Evolutionary conservation across 257 asterid species (phyloP), one percentile per base, ranked within the genome.

Genomic region (Gynochthodes officinalis): DNA sequence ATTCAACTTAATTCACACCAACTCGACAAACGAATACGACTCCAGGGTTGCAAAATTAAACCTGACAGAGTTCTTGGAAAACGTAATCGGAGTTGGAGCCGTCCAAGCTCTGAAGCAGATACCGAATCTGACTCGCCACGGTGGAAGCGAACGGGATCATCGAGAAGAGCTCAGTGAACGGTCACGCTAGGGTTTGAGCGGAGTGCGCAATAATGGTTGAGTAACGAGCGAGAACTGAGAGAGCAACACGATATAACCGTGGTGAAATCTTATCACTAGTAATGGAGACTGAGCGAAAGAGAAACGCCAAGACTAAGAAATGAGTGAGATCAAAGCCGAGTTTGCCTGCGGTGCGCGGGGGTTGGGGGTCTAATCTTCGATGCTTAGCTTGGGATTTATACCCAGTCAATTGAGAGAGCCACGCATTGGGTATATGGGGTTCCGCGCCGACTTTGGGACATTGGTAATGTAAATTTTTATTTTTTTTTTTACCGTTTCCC

Each of bases 11-110:
- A 23, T 27, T 49, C 21, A 35, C 48, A 50, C 21, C 23, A 50
- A 0, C 7, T 14, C 49, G 7, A 39, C 21, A 63, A 33, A 60
- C 14, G 2, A 25, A 63, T 21, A 19, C 27, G 23, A 25, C 7
- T 7, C n/a, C n/a, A 52, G 39, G 73, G 55, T 40, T 59, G n/a
- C 44, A 28, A 48, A 73, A 55, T 64, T 4, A 54, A 52, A 85
- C 99, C 97, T 90, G 82, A 81, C 86, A 74, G 48, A 95, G 95
- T 65, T 92, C 96, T 50, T 83, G 86, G 64, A 89, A 68, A 69
- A 92, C 88, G 32, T 89, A 73, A 72, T 90, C 96, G 59, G 91
- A 84, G 82, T 95, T 87, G 83, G 98, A 86, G 75, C 86, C 96
- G 46, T 81, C 82, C 89, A 92, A 70, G 80, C 86, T 79, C 72